Evolutionary conservation across 495 filamentous ascomycete genomes (phyloP).

Genomic region (Chaetomium fimeti): DNA sequence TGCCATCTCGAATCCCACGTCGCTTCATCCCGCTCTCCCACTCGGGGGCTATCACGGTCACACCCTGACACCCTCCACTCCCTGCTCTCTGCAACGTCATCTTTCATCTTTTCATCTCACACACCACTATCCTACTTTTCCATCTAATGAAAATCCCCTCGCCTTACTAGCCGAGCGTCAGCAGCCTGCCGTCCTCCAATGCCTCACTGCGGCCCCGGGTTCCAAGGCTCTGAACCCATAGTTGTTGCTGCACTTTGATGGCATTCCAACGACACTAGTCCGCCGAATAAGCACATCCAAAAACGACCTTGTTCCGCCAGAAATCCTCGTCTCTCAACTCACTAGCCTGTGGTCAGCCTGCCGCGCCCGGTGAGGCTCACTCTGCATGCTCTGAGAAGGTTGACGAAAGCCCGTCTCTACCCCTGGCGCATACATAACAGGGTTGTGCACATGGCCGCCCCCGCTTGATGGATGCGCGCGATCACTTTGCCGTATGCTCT

Average conservation of each 20-base stretch:
- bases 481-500: background rate
- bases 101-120: background rate
- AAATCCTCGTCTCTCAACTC: background rate
- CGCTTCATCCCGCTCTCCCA: background rate
- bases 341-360: constrained; percentile 7
- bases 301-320: background rate
- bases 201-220: background rate
- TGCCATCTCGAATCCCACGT: constrained; percentile 2
- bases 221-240: background rate
- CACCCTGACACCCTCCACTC: background rate
- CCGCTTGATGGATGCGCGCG: constrained; percentile 13
- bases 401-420: constrained; percentile 4
- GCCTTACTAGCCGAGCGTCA: constrained; percentile 1
- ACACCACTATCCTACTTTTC: background rate
- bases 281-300: background rate
- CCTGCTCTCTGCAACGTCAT: background rate
- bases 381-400: constrained; percentile 18
- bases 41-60: background rate
- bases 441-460: constrained; percentile 1
- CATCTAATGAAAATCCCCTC: background rate
- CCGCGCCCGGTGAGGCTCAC: constrained; percentile 1
- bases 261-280: background rate
- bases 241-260: background rate
- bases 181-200: constrained; percentile 1
- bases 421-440: constrained; percentile 14